phyloP scores from a whole-genome alignment of 306 rosid species.

The Oemleria cerasiformis region DNA sequence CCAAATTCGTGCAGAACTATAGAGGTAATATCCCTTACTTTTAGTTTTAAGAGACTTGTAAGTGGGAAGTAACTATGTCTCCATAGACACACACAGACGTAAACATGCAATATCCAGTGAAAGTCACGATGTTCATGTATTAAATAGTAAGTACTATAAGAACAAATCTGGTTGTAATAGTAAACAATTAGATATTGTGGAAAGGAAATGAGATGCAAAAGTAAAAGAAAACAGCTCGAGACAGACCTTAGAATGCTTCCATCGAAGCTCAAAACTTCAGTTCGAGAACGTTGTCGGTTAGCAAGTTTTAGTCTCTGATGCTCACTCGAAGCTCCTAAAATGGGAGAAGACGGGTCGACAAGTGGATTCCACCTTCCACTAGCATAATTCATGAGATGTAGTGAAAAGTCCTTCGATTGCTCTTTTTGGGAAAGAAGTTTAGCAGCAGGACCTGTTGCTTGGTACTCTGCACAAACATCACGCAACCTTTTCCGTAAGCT shows the following conservation, averaged over 20 bases:
- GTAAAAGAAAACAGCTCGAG: constrained; percentile 22
- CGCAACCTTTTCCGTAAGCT: constrained; percentile 72
- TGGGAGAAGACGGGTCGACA: constrained; percentile 79
- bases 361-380: constrained; percentile 93
- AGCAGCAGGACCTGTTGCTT: constrained; percentile 79
- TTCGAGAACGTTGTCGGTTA: constrained; percentile 57
- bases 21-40: background rate
- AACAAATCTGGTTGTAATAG: background rate
- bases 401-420: constrained; percentile 60
- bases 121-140: background rate
- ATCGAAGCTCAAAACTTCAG: constrained; percentile 91
- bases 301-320: constrained; percentile 75
- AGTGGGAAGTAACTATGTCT: background rate
- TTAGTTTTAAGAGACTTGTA: background rate
- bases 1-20: background rate
- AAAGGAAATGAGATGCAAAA: constrained; percentile 21
- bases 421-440: constrained; percentile 86
- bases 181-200: background rate
- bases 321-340: constrained; percentile 59
- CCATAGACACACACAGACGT: background rate
- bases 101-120: background rate
- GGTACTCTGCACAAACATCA: constrained; percentile 78
- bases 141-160: background rate
- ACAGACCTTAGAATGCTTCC: constrained; percentile 81
- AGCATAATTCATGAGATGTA: constrained; percentile 59